A percentile compares a stretch with the other conserved stretches of the same genome.
Conservation (phyloP, 176 grass and related monocot species). For the Aegilops bicornis region DNA sequence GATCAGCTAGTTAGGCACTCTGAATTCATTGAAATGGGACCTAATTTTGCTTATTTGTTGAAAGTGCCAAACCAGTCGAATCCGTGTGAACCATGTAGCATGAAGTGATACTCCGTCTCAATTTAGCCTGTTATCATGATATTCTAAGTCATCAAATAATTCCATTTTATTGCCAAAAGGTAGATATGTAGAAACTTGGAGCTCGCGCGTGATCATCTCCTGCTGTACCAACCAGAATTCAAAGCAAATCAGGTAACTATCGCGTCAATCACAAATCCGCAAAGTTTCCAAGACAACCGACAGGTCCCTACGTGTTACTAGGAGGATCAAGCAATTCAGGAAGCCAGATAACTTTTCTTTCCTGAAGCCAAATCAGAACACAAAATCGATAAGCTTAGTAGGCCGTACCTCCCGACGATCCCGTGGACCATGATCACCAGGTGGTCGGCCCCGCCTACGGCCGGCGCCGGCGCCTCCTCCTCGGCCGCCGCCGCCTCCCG, state of each 20-base stretch:
- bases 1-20: not conserved
- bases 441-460: slow-evolving; percentile 36
- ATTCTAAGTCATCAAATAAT: not conserved
- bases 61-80: not conserved
- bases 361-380: not conserved
- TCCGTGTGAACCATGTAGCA: not conserved
- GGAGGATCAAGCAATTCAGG: not conserved
- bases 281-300: not conserved
- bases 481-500: not conserved
- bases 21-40: not conserved
- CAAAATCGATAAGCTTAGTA: not conserved
- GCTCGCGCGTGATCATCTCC: not conserved
- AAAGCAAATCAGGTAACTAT: not conserved
- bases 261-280: not conserved
- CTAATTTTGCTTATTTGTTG: not conserved
- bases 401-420: slow-evolving; percentile 61
- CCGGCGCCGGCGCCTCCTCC: not conserved
- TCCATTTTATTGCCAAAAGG: not conserved
- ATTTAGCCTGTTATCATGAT: not conserved
- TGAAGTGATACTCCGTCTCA: not conserved
- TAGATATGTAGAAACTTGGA: not conserved
- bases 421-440: slow-evolving; percentile 77
- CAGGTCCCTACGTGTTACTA: not conserved
- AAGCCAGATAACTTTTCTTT: not conserved
- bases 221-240: not conserved